These are phyloP conservation scores for Ambispora gerdemannii DNA, from an alignment of 192 early-diverging fungal genomes.

Conservation along the genomic window DNA sequence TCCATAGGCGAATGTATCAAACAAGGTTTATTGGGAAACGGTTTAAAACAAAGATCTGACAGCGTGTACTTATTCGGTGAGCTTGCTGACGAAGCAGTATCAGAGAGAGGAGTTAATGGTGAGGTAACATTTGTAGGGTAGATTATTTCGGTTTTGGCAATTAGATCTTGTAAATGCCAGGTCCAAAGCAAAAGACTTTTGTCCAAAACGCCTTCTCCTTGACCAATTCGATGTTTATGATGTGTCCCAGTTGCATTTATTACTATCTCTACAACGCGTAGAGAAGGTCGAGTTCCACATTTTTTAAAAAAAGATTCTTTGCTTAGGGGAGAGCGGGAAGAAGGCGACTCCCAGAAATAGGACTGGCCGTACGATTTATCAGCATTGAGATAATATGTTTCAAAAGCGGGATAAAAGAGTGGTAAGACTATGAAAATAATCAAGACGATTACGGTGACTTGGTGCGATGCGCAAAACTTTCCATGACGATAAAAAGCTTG, in stretches of 20 bases:
- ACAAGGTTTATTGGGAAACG: constrained; percentile 36
- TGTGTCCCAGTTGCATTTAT: not conserved
- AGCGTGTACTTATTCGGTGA: constrained; percentile 25
- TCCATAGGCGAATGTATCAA: constrained; percentile 59
- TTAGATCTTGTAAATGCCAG: not conserved
- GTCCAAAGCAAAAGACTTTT: constrained; percentile 1
- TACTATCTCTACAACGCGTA: constrained; percentile 7
- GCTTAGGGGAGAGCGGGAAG: constrained; percentile 31
- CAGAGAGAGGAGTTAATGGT: not conserved
- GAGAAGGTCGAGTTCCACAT: constrained; percentile 5
- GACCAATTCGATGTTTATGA: not conserved
- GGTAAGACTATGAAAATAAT: constrained; percentile 53
- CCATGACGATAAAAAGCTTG: constrained; percentile 60
- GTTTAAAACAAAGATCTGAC: constrained; percentile 19
- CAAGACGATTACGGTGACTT: constrained; percentile 50
- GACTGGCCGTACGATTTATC: constrained; percentile 22
- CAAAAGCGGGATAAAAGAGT: constrained; percentile 53
- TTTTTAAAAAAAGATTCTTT: constrained; percentile 2
- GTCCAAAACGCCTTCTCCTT: not conserved
- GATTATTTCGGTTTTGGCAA: not conserved
- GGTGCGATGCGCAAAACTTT: constrained; percentile 61
- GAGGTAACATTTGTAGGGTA: not conserved
- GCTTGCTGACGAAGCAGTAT: not conserved
- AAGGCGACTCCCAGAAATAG: constrained; percentile 42
- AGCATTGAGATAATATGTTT: constrained; percentile 37